Conservation (phyloP, 169 alveolate species). For the Plasmodium vinckei region DNA sequence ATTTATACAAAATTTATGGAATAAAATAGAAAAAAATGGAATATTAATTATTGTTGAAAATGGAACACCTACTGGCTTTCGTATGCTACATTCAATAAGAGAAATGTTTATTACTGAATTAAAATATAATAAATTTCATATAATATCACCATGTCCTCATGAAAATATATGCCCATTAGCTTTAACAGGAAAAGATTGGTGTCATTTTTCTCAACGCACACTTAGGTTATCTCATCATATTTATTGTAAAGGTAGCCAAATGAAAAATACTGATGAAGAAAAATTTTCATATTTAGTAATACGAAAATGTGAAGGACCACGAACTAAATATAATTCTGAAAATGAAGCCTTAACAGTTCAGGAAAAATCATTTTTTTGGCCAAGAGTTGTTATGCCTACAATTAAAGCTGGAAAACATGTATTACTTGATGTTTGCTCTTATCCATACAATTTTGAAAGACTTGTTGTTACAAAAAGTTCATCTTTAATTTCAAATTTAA, state of each 20-base stretch:
- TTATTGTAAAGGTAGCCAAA: slow-evolving; percentile 86
- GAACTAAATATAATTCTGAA: slow-evolving; percentile 74
- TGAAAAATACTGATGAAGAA: slow-evolving; percentile 86
- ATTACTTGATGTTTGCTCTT: slow-evolving; percentile 88
- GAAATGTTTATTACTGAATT: slow-evolving; percentile 90
- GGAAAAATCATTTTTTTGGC: slow-evolving; percentile 91
- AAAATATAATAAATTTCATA: slow-evolving; percentile 82
- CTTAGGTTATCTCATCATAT: slow-evolving; percentile 88
- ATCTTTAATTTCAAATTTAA: slow-evolving; percentile 83
- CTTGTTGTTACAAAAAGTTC: slow-evolving; percentile 85
- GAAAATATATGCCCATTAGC: slow-evolving; percentile 93
- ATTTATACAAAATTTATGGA: slow-evolving; percentile 83
- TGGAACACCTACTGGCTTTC: slow-evolving; percentile 94
- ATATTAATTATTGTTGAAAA: slow-evolving; percentile 84
- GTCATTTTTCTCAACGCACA: slow-evolving; percentile 90
- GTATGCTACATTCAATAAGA: slow-evolving; percentile 88
- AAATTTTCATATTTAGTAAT: slow-evolving; percentile 88
- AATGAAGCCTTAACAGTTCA: slow-evolving; percentile 79
- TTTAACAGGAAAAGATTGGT: slow-evolving; percentile 92
- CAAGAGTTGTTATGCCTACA: slow-evolving; percentile 88
- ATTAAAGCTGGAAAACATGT: slow-evolving; percentile 89
- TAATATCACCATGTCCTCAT: slow-evolving; percentile 92
- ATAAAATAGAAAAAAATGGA: slow-evolving; percentile 77
- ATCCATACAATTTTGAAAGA: slow-evolving; percentile 84
- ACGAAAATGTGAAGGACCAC: slow-evolving; percentile 85